A percentile compares a stretch with the other conserved stretches of the same genome.
Evolutionary conservation across 208 protist species (phyloP).

Genomic region (Leishmania turanica): DNA sequence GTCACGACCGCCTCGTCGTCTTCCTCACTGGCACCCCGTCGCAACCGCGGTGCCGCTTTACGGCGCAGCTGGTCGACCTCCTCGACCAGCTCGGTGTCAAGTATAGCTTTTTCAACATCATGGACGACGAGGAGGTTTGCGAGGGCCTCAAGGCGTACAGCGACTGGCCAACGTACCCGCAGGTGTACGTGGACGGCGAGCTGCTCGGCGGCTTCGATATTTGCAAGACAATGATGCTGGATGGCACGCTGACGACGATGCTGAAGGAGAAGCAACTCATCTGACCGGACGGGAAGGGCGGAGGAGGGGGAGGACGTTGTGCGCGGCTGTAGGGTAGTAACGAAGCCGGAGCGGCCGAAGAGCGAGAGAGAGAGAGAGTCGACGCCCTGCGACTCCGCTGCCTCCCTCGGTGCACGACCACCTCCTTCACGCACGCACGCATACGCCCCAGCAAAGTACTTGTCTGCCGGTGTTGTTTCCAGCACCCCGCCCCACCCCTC

Average conservation of each 20-base stretch:
- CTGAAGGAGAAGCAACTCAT: constrained; percentile 83
- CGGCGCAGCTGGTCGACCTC: constrained; percentile 79
- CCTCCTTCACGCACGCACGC: background rate
- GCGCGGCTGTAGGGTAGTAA: background rate
- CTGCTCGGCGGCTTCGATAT: constrained; percentile 93
- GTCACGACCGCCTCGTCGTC: constrained; percentile 74
- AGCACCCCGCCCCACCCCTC: background rate
- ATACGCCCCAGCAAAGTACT: background rate
- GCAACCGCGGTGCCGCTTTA: constrained; percentile 91
- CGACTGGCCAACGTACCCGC: constrained; percentile 94
- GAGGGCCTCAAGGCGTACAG: constrained; percentile 91
- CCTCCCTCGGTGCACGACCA: background rate
- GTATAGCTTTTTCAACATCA: constrained; percentile 92
- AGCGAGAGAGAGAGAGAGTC: background rate
- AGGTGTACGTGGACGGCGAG: constrained; percentile 92
- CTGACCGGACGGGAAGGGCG: background rate
- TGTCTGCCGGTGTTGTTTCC: background rate
- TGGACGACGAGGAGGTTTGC: constrained; percentile 88
- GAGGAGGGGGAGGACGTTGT: too few relatives aligned
- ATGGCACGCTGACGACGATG: constrained; percentile 67
- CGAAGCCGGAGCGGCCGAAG: background rate
- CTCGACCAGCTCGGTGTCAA: constrained; percentile 70
- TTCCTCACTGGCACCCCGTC: constrained; percentile 92
- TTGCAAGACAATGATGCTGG: constrained; percentile 79
- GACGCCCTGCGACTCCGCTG: background rate